phyloP scores from a whole-genome alignment of 495 filamentous ascomycete genomes.

The Talaromyces proteolyticus region DNA sequence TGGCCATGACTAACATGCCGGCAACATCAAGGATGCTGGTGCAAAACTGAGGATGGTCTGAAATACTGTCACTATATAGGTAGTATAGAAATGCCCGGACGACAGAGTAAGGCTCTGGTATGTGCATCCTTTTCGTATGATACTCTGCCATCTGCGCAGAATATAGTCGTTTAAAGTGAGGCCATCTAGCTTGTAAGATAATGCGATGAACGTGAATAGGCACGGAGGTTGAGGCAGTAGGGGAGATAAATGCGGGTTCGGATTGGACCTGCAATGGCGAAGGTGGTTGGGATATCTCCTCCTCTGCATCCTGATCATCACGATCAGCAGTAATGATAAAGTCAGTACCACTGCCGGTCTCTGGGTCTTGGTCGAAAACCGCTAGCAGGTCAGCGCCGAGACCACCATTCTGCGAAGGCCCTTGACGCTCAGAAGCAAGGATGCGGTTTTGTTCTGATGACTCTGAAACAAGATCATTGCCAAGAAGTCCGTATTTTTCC shows the following conservation, averaged over 20 bases:
- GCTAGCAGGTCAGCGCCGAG: constrained; percentile 76
- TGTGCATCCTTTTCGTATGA: constrained; percentile 94
- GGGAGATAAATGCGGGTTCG: constrained; percentile 55
- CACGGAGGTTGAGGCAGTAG: constrained; percentile 61
- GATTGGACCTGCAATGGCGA: constrained; percentile 25
- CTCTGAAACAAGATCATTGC: constrained; percentile 64
- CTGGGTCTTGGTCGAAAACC: constrained; percentile 78
- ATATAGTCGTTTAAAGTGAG: constrained; percentile 88
- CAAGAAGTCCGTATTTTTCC: constrained; percentile 76
- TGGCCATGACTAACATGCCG: constrained; percentile 94
- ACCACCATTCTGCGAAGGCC: constrained; percentile 45
- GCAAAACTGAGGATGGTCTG: constrained; percentile 55
- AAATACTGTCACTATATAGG: constrained; percentile 91
- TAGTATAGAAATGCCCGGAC: constrained; percentile 95
- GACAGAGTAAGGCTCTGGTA: constrained; percentile 90
- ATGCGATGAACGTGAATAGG: constrained; percentile 90
- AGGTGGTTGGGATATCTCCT: constrained; percentile 28
- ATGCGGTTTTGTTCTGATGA: constrained; percentile 50
- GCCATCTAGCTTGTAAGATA: constrained; percentile 91
- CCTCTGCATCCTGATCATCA: constrained; percentile 58
- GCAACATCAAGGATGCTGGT: constrained; percentile 80
- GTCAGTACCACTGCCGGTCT: constrained; percentile 74
- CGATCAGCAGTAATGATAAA: constrained; percentile 77
- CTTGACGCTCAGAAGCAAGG: constrained; percentile 42
- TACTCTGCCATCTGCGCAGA: constrained; percentile 93